A percentile compares a stretch with the other conserved stretches of the same genome.
Conservation (phyloP, 2,329 filamentous ascomycete species). For the Claviceps arundinis region DNA sequence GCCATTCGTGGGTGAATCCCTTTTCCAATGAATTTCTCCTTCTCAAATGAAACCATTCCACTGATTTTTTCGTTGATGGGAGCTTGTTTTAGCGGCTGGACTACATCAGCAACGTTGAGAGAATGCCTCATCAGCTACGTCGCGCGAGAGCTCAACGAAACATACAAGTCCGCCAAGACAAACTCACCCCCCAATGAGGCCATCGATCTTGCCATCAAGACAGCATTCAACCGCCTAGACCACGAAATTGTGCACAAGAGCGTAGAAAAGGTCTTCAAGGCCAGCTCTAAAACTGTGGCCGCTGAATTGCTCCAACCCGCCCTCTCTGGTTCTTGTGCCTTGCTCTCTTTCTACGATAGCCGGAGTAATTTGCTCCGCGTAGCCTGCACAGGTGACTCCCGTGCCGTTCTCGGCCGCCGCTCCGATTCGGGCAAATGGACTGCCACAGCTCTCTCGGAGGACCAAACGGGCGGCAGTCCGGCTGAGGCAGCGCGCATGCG, state of each 20-base stretch:
- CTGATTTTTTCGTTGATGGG: neutral
- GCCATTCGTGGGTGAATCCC: slow-evolving; percentile 59
- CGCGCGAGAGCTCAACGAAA: slow-evolving; percentile 80
- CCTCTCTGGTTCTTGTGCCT: slow-evolving; percentile 89
- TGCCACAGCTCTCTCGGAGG: slow-evolving; percentile 76
- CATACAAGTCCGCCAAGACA: slow-evolving; percentile 61
- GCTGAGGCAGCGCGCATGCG: slow-evolving; percentile 75
- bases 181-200: slow-evolving; percentile 62
- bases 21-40: slow-evolving; percentile 4
- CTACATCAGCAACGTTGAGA: slow-evolving; percentile 88
- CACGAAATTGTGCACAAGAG: slow-evolving; percentile 91
- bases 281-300: slow-evolving; percentile 77
- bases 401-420: slow-evolving; percentile 78
- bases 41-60: neutral
- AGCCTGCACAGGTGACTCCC: slow-evolving; percentile 91
- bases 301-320: slow-evolving; percentile 87
- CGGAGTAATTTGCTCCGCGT: slow-evolving; percentile 78
- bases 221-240: slow-evolving; percentile 76
- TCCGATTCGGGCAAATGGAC: slow-evolving; percentile 77
- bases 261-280: slow-evolving; percentile 79
- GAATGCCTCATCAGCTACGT: slow-evolving; percentile 88
- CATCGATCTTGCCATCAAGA: slow-evolving; percentile 84
- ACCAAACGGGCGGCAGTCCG: slow-evolving; percentile 84
- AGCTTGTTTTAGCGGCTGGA: slow-evolving; percentile 61
- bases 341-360: slow-evolving; percentile 93